Percentiles rank a stretch among this genome's conserved stretches.
Evolutionary conservation across 164 flowering plant species (phyloP).

Genomic region (Hamamelis virginiana): DNA sequence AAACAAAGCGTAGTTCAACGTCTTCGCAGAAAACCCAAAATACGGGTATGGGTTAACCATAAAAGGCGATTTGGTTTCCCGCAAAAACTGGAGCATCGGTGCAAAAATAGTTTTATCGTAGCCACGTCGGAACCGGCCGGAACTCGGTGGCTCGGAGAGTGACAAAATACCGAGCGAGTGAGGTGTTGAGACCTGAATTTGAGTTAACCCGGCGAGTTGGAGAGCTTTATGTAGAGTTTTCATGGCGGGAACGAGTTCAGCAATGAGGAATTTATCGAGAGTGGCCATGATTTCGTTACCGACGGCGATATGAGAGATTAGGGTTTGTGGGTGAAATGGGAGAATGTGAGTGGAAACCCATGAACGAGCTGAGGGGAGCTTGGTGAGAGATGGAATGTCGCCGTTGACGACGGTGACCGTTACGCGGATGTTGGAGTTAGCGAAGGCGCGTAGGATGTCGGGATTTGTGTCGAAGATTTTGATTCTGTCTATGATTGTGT

Average conservation of each 20-base stretch:
- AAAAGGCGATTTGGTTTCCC: slow-evolving; percentile 63
- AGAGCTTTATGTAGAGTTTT: slow-evolving; percentile 56
- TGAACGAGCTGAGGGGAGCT: slow-evolving; percentile 32
- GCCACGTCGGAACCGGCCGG: slow-evolving; percentile 50
- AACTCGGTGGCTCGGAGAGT: slow-evolving; percentile 56
- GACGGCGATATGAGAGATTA: slow-evolving; percentile 46
- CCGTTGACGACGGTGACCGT: slow-evolving; percentile 64
- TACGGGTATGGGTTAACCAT: slow-evolving; percentile 85
- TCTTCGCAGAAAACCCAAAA: slow-evolving; percentile 45
- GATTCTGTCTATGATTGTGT: slow-evolving; percentile 62
- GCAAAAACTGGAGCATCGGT: slow-evolving; percentile 61
- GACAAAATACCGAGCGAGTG: slow-evolving; percentile 64
- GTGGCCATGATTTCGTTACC: slow-evolving; percentile 65
- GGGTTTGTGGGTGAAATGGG: slow-evolving; percentile 63
- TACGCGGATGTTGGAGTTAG: slow-evolving; percentile 56
- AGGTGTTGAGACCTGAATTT: slow-evolving; percentile 60
- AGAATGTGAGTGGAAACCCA: slow-evolving; percentile 55
- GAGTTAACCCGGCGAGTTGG: slow-evolving; percentile 22
- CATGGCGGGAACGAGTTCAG: slow-evolving; percentile 72
- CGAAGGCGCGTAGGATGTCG: slow-evolving; percentile 69
- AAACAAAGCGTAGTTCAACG: slow-evolving; percentile 52
- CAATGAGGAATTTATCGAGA: slow-evolving; percentile 32
- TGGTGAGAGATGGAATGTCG: slow-evolving; percentile 46
- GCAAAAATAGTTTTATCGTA: slow-evolving; percentile 37
- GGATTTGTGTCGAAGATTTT: slow-evolving; percentile 73